phyloP scores from a whole-genome alignment of 1,139 yeast species.

The Scheffersomyces insectosa region DNA sequence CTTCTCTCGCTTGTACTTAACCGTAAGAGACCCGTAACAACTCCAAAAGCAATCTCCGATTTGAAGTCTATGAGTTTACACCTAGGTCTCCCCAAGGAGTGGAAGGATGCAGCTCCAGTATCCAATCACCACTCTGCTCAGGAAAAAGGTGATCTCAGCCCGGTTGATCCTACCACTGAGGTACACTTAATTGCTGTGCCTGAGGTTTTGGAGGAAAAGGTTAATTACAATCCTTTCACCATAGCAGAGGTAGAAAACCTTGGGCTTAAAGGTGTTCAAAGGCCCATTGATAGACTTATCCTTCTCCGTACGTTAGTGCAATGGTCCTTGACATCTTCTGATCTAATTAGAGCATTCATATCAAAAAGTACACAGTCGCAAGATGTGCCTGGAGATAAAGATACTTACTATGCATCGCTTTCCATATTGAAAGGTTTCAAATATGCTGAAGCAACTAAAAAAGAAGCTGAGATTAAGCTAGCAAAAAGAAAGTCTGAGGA shows the following conservation, averaged over 20 bases:
- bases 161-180: constrained; percentile 33
- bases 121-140: constrained; percentile 15
- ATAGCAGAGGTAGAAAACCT: constrained; percentile 38
- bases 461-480: constrained; percentile 33
- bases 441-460: constrained; percentile 31
- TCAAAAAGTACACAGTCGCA: constrained; percentile 30
- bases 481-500: constrained; percentile 27
- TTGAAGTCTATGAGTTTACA: constrained; percentile 32
- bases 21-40: constrained; percentile 36
- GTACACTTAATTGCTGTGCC: constrained; percentile 16
- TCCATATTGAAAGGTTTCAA: constrained; percentile 39
- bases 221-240: constrained; percentile 32
- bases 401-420: constrained; percentile 44
- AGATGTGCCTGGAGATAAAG: constrained; percentile 48
- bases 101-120: constrained; percentile 10
- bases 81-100: constrained; percentile 23
- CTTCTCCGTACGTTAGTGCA: constrained; percentile 46
- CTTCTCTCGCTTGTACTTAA: constrained; percentile 43
- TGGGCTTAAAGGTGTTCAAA: constrained; percentile 45
- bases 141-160: constrained; percentile 16
- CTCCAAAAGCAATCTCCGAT: constrained; percentile 40
- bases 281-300: constrained; percentile 48
- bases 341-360: constrained; percentile 41
- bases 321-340: constrained; percentile 52
- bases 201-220: constrained; percentile 14